Evolutionary conservation across 495 filamentous ascomycete species (phyloP).

Genomic region (Aspergillus asperescens): DNA sequence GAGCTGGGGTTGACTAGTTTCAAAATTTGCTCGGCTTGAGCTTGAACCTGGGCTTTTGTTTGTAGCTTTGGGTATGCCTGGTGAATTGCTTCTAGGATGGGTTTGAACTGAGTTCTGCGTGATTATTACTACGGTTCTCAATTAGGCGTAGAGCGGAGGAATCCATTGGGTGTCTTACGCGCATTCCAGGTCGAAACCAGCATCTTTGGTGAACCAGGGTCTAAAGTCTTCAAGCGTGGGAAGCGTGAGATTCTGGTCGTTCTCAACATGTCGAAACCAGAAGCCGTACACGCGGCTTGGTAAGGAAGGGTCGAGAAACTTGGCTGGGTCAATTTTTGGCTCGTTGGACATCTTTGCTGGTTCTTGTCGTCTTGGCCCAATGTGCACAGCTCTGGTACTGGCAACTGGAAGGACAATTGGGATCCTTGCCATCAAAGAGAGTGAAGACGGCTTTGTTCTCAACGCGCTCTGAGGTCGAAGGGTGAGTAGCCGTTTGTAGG

Average conservation of each 20-base stretch:
- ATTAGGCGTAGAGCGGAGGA: not conserved
- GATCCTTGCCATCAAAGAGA: not conserved
- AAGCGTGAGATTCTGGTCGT: slow-evolving; percentile 1
- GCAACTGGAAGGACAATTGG: not conserved
- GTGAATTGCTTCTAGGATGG: slow-evolving; percentile 24
- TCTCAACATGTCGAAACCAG: slow-evolving; percentile 8
- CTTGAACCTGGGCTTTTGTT: slow-evolving; percentile 10
- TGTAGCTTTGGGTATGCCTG: not conserved
- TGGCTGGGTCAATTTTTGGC: slow-evolving; percentile 1
- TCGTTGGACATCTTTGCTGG: not conserved
- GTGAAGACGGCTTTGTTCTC: not conserved
- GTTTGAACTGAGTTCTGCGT: slow-evolving; percentile 23
- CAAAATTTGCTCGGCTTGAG: slow-evolving; percentile 19
- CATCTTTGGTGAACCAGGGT: slow-evolving; percentile 25
- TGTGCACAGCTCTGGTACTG: not conserved
- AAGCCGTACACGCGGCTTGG: slow-evolving; percentile 2
- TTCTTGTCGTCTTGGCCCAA: not conserved
- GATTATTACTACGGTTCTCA: no score
- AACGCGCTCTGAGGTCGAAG: not conserved
- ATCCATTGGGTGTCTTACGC: slow-evolving; percentile 16
- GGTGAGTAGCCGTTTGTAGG: not conserved
- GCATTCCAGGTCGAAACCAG: slow-evolving; percentile 26
- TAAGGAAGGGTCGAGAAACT: not conserved
- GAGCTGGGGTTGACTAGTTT: slow-evolving; percentile 17
- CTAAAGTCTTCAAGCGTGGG: not conserved